phyloP scores from a whole-genome alignment of 495 filamentous ascomycete species.

The Aspergillus haitiensis region DNA sequence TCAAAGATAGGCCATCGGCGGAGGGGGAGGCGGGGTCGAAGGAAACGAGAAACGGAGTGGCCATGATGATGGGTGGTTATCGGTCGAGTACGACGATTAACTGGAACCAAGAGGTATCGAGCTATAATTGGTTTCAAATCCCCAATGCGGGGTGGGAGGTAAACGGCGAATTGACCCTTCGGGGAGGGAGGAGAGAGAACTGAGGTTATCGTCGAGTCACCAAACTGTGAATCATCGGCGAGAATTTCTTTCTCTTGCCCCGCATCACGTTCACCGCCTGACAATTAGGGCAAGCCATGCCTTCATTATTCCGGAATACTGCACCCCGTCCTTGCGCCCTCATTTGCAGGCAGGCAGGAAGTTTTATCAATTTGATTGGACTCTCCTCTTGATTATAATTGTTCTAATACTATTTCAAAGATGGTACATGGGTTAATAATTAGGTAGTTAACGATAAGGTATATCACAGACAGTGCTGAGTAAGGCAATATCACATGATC shows the following conservation, averaged over 20 bases:
- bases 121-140: constrained; percentile 8
- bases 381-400: too few species aligned
- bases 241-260: constrained; percentile 8
- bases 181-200: neutral
- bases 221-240: neutral
- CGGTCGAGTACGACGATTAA: neutral
- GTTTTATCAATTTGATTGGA: too few species aligned
- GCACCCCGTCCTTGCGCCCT: too few species aligned
- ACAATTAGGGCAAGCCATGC: too few species aligned
- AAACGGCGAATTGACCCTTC: constrained; percentile 3
- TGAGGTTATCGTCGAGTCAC: neutral
- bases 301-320: too few species aligned
- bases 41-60: constrained; percentile 51
- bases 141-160: neutral
- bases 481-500: too few species aligned
- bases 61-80: constrained; percentile 45
- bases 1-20: constrained; percentile 56
- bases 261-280: constrained; percentile 4
- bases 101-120: constrained; percentile 6
- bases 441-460: too few species aligned
- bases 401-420: too few species aligned
- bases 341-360: too few species aligned
- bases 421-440: too few species aligned
- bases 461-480: too few species aligned
- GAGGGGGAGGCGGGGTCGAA: constrained; percentile 44